Evolutionary conservation across 495 filamentous ascomycete species (phyloP).

Genomic region (Acidomyces sp.): DNA sequence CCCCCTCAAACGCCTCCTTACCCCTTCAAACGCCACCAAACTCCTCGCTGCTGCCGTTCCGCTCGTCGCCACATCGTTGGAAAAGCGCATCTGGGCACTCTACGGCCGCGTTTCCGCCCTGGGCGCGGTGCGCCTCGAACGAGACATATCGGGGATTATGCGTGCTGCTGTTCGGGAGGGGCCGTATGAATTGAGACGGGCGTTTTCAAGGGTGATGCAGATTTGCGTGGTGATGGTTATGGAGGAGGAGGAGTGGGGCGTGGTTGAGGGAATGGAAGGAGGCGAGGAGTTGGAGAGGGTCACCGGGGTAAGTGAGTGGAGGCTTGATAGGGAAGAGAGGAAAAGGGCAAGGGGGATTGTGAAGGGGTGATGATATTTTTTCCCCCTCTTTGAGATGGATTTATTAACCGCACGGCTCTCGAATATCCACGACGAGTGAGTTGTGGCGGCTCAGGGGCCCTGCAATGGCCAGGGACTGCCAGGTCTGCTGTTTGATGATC

Average conservation of each 20-base stretch:
- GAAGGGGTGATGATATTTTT: constrained; percentile 9
- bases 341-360: constrained; percentile 50
- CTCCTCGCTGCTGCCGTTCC: constrained; percentile 58
- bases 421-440: too few species aligned
- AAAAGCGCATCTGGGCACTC: constrained; percentile 66
- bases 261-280: constrained; percentile 36
- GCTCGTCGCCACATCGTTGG: constrained; percentile 63
- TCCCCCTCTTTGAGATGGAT: too few species aligned
- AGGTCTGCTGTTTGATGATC: too few species aligned
- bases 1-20: constrained; percentile 77
- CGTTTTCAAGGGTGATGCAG: constrained; percentile 68
- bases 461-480: too few species aligned
- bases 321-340: constrained; percentile 49
- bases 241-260: constrained; percentile 97
- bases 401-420: too few species aligned
- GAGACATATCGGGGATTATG: constrained; percentile 72
- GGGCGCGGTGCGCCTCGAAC: constrained; percentile 75
- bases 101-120: constrained; percentile 67
- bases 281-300: constrained; percentile 27
- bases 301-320: constrained; percentile 37
- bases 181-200: constrained; percentile 66
- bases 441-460: too few species aligned
- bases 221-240: constrained; percentile 84
- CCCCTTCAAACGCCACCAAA: constrained; percentile 51
- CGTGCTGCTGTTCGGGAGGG: constrained; percentile 60